Evolutionary conservation across 148 eudicot species (phyloP).

Genomic region (Vaccinium vitisidaea): DNA sequence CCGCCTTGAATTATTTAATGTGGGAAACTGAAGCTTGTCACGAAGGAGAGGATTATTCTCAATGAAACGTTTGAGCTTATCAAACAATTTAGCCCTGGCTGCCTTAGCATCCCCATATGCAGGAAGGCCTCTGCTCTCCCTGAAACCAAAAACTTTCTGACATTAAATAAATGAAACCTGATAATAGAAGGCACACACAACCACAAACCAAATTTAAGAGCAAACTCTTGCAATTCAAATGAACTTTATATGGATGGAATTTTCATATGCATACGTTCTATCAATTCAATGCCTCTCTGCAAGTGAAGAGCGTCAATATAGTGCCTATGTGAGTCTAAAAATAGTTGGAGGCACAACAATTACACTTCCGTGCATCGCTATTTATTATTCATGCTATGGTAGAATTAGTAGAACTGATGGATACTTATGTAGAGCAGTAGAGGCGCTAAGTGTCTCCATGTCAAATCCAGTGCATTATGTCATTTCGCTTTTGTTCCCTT

Average conservation of each 20-base stretch:
- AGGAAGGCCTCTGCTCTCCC: slow-evolving; percentile 30
- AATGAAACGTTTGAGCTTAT: slow-evolving; percentile 40
- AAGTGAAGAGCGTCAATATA: neutral
- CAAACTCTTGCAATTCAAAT: neutral
- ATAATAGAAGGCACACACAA: neutral
- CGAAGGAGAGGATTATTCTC: slow-evolving; percentile 47
- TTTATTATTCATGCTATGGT: neutral
- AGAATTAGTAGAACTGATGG: neutral
- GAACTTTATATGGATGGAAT: neutral
- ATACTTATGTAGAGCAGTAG: neutral
- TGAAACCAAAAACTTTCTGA: slow-evolving; percentile 19
- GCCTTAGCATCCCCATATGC: slow-evolving; percentile 40
- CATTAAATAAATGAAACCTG: neutral
- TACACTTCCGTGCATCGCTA: neutral
- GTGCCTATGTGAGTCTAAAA: neutral
- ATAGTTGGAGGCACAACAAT: neutral
- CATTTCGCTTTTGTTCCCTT: neutral
- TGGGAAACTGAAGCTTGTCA: slow-evolving; percentile 44
- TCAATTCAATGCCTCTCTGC: neutral
- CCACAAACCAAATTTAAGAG: neutral
- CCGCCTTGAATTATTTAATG: slow-evolving; percentile 31
- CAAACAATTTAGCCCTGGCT: slow-evolving; percentile 38
- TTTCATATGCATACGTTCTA: neutral
- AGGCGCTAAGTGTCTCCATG: neutral
- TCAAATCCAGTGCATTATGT: neutral